phyloP scores from a whole-genome alignment of 108 stramenopile genomes.

The Licmophora abbreviata region DNA sequence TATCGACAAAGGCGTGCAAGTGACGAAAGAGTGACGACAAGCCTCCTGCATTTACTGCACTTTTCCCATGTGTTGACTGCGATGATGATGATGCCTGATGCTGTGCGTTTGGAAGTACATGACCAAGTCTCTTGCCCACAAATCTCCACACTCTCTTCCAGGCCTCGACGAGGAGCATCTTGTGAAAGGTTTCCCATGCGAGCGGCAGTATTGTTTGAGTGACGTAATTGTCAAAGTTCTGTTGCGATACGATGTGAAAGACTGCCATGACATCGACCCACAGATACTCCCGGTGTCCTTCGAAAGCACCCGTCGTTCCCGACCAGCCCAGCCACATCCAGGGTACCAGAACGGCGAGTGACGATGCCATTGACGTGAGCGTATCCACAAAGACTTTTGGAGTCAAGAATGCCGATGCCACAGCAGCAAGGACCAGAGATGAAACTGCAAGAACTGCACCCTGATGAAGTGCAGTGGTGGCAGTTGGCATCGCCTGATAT shows the following conservation, averaged over 20 bases:
- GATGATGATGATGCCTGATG: conserved; percentile 4
- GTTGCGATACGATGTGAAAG: not conserved
- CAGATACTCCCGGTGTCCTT: not conserved
- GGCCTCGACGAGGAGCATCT: conserved; percentile 11
- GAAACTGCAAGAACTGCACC: not conserved
- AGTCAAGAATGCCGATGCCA: not conserved
- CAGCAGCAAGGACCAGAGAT: not conserved
- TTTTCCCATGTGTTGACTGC: conserved; percentile 3
- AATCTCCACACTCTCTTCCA: conserved; percentile 19
- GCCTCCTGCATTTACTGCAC: not conserved
- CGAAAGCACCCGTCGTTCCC: not conserved
- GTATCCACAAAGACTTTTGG: not conserved
- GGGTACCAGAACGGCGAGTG: not conserved
- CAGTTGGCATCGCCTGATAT: too few relatives aligned
- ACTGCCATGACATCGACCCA: conserved; percentile 3
- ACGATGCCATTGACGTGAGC: not conserved
- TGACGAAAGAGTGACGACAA: not conserved
- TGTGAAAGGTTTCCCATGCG: conserved; percentile 5
- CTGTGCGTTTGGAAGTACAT: not conserved
- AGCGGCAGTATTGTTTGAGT: not conserved
- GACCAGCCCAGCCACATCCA: not conserved
- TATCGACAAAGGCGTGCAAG: not conserved
- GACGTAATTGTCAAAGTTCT: not conserved
- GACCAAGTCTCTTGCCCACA: conserved; percentile 2
- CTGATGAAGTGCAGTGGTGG: too few relatives aligned